Percentiles rank a stretch among this genome's conserved stretches.
These are phyloP conservation scores for Yamadazyma jaroonii DNA, from an alignment of 1,139 yeast genomes.

Conservation along the genomic window DNA sequence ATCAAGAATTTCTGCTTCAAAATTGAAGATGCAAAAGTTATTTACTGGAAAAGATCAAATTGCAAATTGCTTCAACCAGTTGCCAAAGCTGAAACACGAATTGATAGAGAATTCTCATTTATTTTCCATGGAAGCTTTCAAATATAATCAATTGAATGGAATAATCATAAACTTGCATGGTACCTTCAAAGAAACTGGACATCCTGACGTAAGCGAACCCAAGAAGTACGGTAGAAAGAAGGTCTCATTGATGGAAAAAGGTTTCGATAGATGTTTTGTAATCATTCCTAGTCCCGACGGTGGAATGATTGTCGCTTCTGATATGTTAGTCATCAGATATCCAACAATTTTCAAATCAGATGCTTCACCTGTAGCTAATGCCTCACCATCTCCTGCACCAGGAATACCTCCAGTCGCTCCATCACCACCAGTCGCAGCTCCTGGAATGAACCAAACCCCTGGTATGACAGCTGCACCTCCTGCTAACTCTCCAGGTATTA, in stretches of 20 bases:
- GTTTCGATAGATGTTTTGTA: constrained; percentile 87
- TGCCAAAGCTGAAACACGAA: constrained; percentile 78
- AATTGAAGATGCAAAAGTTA: constrained; percentile 54
- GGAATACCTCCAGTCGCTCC: constrained; percentile 9
- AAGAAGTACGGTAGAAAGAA: constrained; percentile 31
- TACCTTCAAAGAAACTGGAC: constrained; percentile 64
- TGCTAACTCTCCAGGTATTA: constrained; percentile 12
- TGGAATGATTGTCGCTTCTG: constrained; percentile 79
- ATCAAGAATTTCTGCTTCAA: constrained; percentile 60
- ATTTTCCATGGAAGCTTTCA: constrained; percentile 78
- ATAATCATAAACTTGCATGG: constrained; percentile 83
- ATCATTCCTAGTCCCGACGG: constrained; percentile 72
- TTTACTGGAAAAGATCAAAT: constrained; percentile 74
- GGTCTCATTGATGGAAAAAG: constrained; percentile 54
- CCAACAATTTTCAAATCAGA: constrained; percentile 53
- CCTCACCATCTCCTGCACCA: constrained; percentile 8
- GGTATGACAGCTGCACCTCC: constrained; percentile 20
- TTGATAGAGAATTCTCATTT: constrained; percentile 58
- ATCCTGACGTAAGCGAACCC: constrained; percentile 38
- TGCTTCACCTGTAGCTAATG: constrained; percentile 6
- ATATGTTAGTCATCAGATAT: constrained; percentile 67
- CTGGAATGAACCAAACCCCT: constrained; percentile 14
- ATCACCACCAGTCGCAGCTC: constrained; percentile 9
- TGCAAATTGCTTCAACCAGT: constrained; percentile 52
- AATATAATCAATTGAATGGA: constrained; percentile 70